These are phyloP conservation scores for Mycena vitilis DNA, from an alignment of 768 basidiomycete species.

Conservation along the genomic window DNA sequence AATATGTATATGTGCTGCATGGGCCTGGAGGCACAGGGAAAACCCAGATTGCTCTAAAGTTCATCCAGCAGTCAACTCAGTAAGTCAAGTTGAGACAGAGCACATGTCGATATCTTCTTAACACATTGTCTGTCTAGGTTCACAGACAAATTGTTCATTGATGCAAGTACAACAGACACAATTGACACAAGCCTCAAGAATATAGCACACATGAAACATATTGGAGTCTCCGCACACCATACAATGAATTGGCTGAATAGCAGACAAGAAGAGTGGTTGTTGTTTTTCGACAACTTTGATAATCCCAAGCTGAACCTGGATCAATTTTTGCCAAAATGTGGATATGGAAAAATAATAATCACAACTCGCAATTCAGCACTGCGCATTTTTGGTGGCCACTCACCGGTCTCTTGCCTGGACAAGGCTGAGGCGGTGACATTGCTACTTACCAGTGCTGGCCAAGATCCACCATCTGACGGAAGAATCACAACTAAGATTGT, in stretches of 20 bases:
- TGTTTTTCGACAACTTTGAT: constrained; percentile 9
- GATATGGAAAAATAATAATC: constrained; percentile 26
- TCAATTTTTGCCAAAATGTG: constrained; percentile 6
- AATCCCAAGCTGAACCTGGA: constrained; percentile 1
- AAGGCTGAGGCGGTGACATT: background rate
- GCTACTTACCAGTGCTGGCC: constrained; percentile 10
- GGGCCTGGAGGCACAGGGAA: constrained; percentile 2
- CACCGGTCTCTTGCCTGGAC: background rate
- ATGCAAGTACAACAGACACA: background rate
- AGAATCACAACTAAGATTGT: background rate
- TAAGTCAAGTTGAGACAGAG: too few relatives aligned
- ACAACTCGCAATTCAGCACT: constrained; percentile 22
- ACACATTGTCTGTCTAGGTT: background rate
- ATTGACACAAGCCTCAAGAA: constrained; percentile 10
- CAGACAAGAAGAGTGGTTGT: background rate
- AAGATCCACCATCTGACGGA: background rate
- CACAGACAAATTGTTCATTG: background rate
- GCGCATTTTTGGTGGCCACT: background rate
- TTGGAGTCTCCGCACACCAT: background rate
- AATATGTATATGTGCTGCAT: constrained; percentile 1
- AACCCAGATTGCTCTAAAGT: constrained; percentile 11
- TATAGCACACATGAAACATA: background rate
- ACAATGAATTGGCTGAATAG: background rate
- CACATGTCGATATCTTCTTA: background rate
- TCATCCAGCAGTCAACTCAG: background rate